Base-by-base conservation (phyloP, 2,329 filamentous ascomycete genomes). In the Colletotrichum sp. region DNA sequence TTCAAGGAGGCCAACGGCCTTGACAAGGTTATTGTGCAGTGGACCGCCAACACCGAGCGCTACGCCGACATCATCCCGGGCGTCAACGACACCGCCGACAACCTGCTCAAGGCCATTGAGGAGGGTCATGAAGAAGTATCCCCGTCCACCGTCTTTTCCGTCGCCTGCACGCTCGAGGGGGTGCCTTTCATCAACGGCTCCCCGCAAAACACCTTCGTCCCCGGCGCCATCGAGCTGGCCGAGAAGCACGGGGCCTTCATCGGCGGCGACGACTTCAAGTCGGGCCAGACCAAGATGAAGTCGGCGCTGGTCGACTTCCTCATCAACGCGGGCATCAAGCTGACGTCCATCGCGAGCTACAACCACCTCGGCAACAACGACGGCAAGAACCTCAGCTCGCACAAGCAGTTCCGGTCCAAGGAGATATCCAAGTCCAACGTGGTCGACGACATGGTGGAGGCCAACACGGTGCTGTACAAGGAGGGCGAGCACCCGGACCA, bases 231-330 rank as follows among this genome's bases (percentile, higher is more conserved):
- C 79, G 90, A 96, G 83, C 92, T 99, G 74, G 97, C 97, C 27
- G 95, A 97, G 89, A 90, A 94, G 86, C 93, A 97, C 86, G 90
- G 91, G 73, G 93, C 96, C 77, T 99, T 98, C 89, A 96, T 99
- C 81, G 97, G 97, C 75, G 97, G 97, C 79, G 97, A 99, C 82
- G 97, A 99, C 88, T 99, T 99, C 93, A 99, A 99, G 90, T 98
- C 97, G 77, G 97, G 97, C 78, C 97, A 99, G 90, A 99, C 97
- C 85, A 99, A 99, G 93, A 99, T 99, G 97, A 99, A 99, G 89
- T 98, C 97, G 76, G 97, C 97, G 25, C 92, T 99, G 34, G 97
- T 98, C 61, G 97, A 99, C 87, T 99, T 99, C 89, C 88, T 99
- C 84, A 98, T 99, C 93, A 98, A 93, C 85, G 97, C 97, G 64